Conservation (phyloP, 352 stramenopile genomes). For the Phytophthora boehmeriae region DNA sequence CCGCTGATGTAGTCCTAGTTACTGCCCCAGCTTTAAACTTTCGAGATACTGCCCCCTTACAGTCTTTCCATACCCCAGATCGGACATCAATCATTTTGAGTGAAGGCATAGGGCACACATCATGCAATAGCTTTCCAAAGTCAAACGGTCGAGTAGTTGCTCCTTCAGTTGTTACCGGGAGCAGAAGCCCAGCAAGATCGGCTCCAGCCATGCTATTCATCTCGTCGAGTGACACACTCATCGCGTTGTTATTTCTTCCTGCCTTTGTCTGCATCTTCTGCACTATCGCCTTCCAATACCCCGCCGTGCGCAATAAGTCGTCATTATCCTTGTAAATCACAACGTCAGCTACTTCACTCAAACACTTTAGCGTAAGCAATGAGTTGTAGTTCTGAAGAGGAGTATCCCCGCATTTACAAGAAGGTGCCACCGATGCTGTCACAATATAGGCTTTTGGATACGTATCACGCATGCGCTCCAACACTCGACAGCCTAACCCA, state of each 20-base stretch:
- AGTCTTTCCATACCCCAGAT: constrained; percentile 40
- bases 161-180: constrained; percentile 35
- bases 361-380: constrained; percentile 66
- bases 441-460: constrained; percentile 78
- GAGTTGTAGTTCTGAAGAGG: constrained; percentile 90
- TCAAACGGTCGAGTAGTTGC: constrained; percentile 43
- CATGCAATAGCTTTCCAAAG: constrained; percentile 59
- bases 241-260: constrained; percentile 1
- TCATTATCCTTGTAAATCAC: constrained; percentile 90
- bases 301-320: constrained; percentile 59
- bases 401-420: constrained; percentile 61
- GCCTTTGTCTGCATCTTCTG: constrained; percentile 2
- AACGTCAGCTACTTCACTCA: constrained; percentile 75
- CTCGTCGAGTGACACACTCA: constrained; percentile 54
- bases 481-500: constrained; percentile 77
- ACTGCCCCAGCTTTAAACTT: constrained; percentile 8
- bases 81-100: constrained; percentile 76
- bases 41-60: constrained; percentile 2
- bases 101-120: constrained; percentile 61
- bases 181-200: constrained; percentile 67
- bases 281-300: constrained; percentile 57
- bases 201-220: constrained; percentile 62
- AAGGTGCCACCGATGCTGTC: constrained; percentile 74
- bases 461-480: constrained; percentile 82
- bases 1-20: constrained; percentile 8